phyloP scores from a whole-genome alignment of 441 rosid species.

The Corymbia calophylla region DNA sequence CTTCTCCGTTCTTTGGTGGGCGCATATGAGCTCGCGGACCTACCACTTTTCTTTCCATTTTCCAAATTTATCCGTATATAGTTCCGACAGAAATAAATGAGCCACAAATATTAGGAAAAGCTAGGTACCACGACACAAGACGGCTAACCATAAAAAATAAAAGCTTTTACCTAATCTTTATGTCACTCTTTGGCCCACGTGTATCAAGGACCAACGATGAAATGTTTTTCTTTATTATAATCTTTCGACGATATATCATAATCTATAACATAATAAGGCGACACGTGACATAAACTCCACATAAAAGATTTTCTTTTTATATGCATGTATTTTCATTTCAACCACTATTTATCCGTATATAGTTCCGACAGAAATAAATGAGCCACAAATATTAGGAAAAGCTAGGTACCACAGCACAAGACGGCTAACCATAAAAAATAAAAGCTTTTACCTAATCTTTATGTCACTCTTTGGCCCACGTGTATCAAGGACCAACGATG shows the following conservation, averaged over 20 bases:
- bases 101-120: neutral
- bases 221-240: neutral
- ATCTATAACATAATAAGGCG: neutral
- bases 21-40: neutral
- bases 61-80: neutral
- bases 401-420: neutral
- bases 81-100: neutral
- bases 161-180: neutral
- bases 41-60: neutral
- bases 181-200: neutral
- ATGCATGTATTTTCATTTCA: neutral
- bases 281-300: neutral
- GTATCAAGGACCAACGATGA: neutral
- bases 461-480: neutral
- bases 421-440: neutral
- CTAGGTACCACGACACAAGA: neutral
- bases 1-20: neutral
- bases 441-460: neutral
- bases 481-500: neutral
- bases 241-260: neutral
- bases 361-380: neutral
- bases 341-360: neutral
- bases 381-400: neutral
- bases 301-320: neutral
- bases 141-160: neutral